phyloP scores from a whole-genome alignment of 179 eudicot species.

The Carnegiea gigantea region DNA sequence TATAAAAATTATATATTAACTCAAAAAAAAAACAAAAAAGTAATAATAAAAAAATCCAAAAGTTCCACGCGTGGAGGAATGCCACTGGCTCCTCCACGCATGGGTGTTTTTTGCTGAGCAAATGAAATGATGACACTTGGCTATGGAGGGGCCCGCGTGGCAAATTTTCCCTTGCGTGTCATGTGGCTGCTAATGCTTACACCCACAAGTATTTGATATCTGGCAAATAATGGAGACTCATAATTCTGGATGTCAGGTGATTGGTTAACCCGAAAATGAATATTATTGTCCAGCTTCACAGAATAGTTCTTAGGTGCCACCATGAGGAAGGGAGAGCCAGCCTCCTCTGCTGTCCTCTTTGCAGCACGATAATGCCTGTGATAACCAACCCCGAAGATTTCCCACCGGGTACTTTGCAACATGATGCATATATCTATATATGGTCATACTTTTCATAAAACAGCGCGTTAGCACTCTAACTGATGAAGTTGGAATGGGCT shows the following conservation, averaged over 20 bases:
- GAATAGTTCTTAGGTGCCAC: conserved; percentile 1
- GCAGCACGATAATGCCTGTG: conserved; percentile 12
- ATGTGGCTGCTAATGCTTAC: too few relatives aligned
- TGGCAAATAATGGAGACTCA: neutral
- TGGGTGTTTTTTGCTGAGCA: too few relatives aligned
- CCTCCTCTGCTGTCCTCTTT: conserved; percentile 11
- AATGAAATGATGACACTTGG: too few relatives aligned
- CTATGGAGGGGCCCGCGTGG: too few relatives aligned
- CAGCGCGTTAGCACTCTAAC: conserved; percentile 7
- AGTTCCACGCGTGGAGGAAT: too few relatives aligned
- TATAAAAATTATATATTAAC: too few relatives aligned
- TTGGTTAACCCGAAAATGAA: neutral
- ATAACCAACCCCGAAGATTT: conserved; percentile 13
- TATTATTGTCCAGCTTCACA: neutral
- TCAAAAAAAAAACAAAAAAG: too few relatives aligned
- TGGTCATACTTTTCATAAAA: neutral
- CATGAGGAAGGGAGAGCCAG: conserved; percentile 18
- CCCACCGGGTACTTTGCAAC: conserved; percentile 13
- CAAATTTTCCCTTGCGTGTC: too few relatives aligned
- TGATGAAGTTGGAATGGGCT: conserved; percentile 15
- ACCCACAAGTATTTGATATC: too few relatives aligned
- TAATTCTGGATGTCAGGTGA: neutral
- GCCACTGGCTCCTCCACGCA: too few relatives aligned
- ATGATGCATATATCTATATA: neutral
- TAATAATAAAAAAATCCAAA: too few relatives aligned